Evolutionary conservation across 805 yeast genomes (phyloP).

Genomic region (Metahyphopichia silvanorum): DNA sequence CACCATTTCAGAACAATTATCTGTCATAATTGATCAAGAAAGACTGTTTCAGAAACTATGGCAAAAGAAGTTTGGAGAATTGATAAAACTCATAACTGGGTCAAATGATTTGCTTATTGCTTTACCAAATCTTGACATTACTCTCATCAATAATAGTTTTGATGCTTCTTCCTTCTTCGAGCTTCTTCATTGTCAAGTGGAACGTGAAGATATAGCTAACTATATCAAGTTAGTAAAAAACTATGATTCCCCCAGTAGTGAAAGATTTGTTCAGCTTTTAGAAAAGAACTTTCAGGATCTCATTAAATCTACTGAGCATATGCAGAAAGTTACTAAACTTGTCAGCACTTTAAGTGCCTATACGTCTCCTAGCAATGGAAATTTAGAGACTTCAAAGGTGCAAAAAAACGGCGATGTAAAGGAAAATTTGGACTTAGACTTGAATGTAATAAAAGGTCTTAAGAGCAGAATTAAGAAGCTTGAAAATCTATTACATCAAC

Average conservation of each 20-base stretch:
- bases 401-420: slow-evolving; percentile 11
- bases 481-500: slow-evolving; percentile 75
- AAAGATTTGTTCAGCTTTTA: slow-evolving; percentile 36
- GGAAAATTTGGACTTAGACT: slow-evolving; percentile 29
- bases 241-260: slow-evolving; percentile 13
- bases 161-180: slow-evolving; percentile 16
- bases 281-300: slow-evolving; percentile 45
- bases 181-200: slow-evolving; percentile 34
- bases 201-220: slow-evolving; percentile 27
- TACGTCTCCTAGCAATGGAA: slow-evolving; percentile 15
- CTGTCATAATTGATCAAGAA: slow-evolving; percentile 57
- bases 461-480: slow-evolving; percentile 70
- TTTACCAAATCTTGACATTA: slow-evolving; percentile 35
- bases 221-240: slow-evolving; percentile 24
- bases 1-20: slow-evolving; percentile 55
- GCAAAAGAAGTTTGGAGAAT: slow-evolving; percentile 57
- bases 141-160: slow-evolving; percentile 21
- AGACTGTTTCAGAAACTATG: slow-evolving; percentile 53
- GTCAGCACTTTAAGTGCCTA: slow-evolving; percentile 27
- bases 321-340: slow-evolving; percentile 32
- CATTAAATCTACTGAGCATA: slow-evolving; percentile 34
- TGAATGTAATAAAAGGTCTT: slow-evolving; percentile 53
- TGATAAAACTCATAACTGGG: slow-evolving; percentile 19
- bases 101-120: slow-evolving; percentile 7
- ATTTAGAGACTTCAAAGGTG: slow-evolving; percentile 5